phyloP scores from a whole-genome alignment of 371 early-diverging fungal species.

The Mucor circinelloides region DNA sequence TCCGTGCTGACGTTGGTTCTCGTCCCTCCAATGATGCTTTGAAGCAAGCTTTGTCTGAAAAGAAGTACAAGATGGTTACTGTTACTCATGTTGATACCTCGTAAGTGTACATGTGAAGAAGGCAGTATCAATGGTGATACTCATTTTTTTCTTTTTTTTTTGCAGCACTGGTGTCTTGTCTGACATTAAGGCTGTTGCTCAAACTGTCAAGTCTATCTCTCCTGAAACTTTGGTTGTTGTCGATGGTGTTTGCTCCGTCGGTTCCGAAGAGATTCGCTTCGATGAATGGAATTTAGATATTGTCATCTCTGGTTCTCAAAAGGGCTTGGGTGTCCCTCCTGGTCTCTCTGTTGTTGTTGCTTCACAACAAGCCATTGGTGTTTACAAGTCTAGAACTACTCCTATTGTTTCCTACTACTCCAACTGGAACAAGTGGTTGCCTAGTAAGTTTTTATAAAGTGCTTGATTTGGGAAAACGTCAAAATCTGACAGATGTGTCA shows the following conservation, averaged over 20 bases:
- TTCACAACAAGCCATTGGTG: slow-evolving; percentile 70
- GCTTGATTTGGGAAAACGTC: background rate
- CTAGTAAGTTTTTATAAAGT: slow-evolving; percentile 47
- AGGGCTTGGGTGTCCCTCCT: slow-evolving; percentile 92
- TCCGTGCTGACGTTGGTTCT: slow-evolving; percentile 71
- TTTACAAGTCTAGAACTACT: slow-evolving; percentile 72
- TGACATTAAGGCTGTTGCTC: slow-evolving; percentile 80
- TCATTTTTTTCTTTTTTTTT: background rate
- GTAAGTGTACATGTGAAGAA: slow-evolving; percentile 30
- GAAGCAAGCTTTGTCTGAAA: slow-evolving; percentile 52
- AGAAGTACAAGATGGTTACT: slow-evolving; percentile 83
- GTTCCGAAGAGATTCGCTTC: slow-evolving; percentile 89
- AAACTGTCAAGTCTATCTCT: slow-evolving; percentile 73
- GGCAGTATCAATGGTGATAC: background rate
- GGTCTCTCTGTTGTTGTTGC: slow-evolving; percentile 86
- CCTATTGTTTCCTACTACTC: slow-evolving; percentile 77
- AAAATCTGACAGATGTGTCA: background rate
- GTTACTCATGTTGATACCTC: slow-evolving; percentile 97
- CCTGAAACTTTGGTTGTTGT: slow-evolving; percentile 91
- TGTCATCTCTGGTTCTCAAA: slow-evolving; percentile 92
- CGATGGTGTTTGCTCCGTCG: slow-evolving; percentile 96
- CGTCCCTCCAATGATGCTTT: slow-evolving; percentile 66
- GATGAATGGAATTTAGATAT: slow-evolving; percentile 93
- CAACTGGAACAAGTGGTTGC: slow-evolving; percentile 87
- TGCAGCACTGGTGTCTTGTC: slow-evolving; percentile 81